phyloP scores from a whole-genome alignment of 805 yeast genomes.

The Yamadazyma paraphyllophila region DNA sequence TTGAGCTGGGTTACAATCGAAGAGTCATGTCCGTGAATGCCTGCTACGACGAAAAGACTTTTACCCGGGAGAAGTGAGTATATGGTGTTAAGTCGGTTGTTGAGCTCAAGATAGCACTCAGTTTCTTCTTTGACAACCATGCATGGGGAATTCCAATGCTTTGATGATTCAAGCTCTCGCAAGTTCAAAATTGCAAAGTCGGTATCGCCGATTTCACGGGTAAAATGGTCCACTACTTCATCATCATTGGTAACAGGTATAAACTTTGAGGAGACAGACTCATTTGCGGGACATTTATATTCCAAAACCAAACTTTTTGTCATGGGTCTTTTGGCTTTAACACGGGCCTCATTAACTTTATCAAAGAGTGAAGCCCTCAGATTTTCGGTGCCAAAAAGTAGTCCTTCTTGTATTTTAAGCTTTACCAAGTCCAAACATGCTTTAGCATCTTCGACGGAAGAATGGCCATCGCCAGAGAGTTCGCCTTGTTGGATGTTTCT shows the following conservation, averaged over 20 bases:
- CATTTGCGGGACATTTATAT: not conserved
- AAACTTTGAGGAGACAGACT: not conserved
- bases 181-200: constrained; percentile 55
- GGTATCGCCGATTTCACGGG: constrained; percentile 32
- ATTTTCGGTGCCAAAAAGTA: constrained; percentile 51
- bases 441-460: constrained; percentile 80
- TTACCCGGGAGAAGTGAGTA: constrained; percentile 54
- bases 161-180: constrained; percentile 50
- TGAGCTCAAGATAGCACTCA: constrained; percentile 31
- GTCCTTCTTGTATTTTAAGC: constrained; percentile 66
- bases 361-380: constrained; percentile 26
- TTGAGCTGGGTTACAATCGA: not conserved
- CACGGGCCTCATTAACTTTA: constrained; percentile 14
- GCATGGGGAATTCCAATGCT: constrained; percentile 9
- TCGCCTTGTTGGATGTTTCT: constrained; percentile 66
- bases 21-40: constrained; percentile 5
- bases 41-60: constrained; percentile 53
- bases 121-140: constrained; percentile 2
- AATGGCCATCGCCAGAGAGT: constrained; percentile 59
- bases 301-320: constrained; percentile 11
- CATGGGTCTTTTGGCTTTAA: not conserved
- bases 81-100: constrained; percentile 45
- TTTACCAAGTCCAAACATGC: constrained; percentile 79
- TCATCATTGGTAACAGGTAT: constrained; percentile 54
- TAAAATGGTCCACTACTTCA: constrained; percentile 48